These are phyloP conservation scores for Linum usitatissimum DNA, from an alignment of 345 rosid genomes.

Conservation along the genomic window DNA sequence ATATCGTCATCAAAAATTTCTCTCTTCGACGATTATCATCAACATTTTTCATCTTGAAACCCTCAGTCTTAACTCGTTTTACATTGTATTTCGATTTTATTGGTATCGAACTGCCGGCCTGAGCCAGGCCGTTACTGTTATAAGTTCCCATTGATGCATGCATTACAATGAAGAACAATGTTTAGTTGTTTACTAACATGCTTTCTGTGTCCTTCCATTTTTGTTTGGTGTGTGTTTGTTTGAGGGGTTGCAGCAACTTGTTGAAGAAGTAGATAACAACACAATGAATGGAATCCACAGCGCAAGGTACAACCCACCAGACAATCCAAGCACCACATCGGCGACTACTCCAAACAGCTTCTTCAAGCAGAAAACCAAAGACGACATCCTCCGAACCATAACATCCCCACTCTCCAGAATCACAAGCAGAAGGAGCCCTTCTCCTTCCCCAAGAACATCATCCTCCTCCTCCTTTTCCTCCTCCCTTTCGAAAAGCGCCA, in stretches of 20 bases:
- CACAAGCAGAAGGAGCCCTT: conserved; percentile 10
- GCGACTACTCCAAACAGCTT: neutral
- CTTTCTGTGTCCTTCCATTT: no score
- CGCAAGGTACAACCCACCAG: neutral
- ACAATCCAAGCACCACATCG: neutral
- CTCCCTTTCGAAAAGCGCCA: conserved; percentile 27
- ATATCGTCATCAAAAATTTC: no score
- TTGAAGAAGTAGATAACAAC: neutral
- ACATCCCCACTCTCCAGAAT: conserved; percentile 8
- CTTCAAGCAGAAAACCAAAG: neutral
- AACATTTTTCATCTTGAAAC: no score
- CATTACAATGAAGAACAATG: no score
- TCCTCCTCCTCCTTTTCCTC: conserved; percentile 3
- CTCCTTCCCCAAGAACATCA: conserved; percentile 2
- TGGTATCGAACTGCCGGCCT: no score
- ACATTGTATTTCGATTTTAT: no score
- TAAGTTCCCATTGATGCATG: no score
- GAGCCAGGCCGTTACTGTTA: no score
- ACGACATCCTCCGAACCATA: neutral
- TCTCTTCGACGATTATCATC: no score
- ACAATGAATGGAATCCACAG: conserved; percentile 1
- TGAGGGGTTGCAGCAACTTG: neutral
- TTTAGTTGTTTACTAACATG: no score
- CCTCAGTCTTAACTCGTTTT: no score
- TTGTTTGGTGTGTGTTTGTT: no score